Evolutionary conservation across 2,329 filamentous ascomycete genomes (phyloP).

Genomic region (Aspergillus aculeatus): DNA sequence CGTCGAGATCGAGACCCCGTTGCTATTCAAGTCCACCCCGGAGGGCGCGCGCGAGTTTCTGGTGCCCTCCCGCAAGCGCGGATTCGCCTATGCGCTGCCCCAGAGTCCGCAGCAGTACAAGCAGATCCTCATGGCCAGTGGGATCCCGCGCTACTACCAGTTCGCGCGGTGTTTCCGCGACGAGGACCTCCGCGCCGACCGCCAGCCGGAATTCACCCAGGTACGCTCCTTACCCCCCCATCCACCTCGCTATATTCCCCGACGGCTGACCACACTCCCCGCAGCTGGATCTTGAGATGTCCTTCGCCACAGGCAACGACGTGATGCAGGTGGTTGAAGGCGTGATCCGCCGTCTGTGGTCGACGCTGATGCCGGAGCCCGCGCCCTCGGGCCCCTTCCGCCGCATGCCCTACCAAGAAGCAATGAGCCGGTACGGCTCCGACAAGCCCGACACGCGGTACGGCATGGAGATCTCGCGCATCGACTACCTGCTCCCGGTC

Average conservation of each 20-base stretch:
- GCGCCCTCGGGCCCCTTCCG: constrained; percentile 51
- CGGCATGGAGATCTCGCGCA: constrained; percentile 62
- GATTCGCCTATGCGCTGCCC: constrained; percentile 82
- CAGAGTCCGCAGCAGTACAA: constrained; percentile 99
- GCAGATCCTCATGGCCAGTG: constrained; percentile 92
- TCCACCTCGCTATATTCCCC: background rate
- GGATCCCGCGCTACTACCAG: constrained; percentile 80
- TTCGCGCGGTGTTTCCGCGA: constrained; percentile 94
- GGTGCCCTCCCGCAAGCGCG: constrained; percentile 76
- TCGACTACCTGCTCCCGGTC: constrained; percentile 62
- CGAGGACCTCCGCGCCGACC: constrained; percentile 85
- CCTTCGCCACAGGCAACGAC: constrained; percentile 70
- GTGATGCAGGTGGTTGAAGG: constrained; percentile 61
- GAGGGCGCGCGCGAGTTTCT: constrained; percentile 94
- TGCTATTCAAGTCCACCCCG: constrained; percentile 95
- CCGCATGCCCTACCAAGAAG: constrained; percentile 68
- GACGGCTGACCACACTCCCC: background rate
- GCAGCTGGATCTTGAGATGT: constrained; percentile 89
- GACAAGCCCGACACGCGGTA: constrained; percentile 92
- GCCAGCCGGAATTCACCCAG: constrained; percentile 96
- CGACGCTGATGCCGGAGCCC: constrained; percentile 46
- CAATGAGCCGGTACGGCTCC: constrained; percentile 77
- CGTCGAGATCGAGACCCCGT: constrained; percentile 82
- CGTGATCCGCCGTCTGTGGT: constrained; percentile 58
- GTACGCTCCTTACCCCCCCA: constrained; percentile 42